phyloP scores from a whole-genome alignment of 768 basidiomycete species.

The Mycena vulgaris region DNA sequence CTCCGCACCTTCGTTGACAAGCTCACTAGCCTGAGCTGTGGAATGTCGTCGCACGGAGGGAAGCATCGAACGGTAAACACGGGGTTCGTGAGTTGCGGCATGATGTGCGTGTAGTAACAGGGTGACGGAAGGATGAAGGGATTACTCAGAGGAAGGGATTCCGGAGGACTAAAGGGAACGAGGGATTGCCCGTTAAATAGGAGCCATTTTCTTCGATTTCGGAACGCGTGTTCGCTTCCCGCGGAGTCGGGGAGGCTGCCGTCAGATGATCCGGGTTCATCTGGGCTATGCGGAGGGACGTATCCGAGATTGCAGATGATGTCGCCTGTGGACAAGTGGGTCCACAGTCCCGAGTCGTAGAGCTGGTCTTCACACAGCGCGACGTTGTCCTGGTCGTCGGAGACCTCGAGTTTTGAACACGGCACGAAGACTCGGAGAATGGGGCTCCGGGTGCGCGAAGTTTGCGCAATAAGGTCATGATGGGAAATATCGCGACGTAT shows the following conservation, averaged over 20 bases:
- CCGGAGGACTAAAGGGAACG: slow-evolving; percentile 72
- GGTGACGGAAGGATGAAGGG: slow-evolving; percentile 80
- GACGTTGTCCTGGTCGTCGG: slow-evolving; percentile 60
- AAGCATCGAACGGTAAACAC: slow-evolving; percentile 54
- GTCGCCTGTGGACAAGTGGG: slow-evolving; percentile 83
- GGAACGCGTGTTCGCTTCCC: slow-evolving; percentile 27
- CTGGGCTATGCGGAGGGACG: slow-evolving; percentile 64
- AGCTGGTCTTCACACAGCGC: slow-evolving; percentile 79
- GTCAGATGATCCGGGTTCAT: slow-evolving; percentile 44
- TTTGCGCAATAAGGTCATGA: slow-evolving; percentile 76
- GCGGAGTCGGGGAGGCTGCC: slow-evolving; percentile 40
- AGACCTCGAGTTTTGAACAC: slow-evolving; percentile 63
- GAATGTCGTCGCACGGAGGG: slow-evolving; percentile 56
- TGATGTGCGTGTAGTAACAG: slow-evolving; percentile 82
- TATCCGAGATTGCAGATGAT: slow-evolving; percentile 87
- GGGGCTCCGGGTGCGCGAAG: slow-evolving; percentile 76
- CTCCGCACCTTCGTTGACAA: slow-evolving; percentile 67
- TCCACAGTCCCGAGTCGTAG: slow-evolving; percentile 77
- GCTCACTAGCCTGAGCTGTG: slow-evolving; percentile 65
- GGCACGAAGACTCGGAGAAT: slow-evolving; percentile 84
- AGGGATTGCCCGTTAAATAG: slow-evolving; percentile 79
- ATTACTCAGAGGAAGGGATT: slow-evolving; percentile 67
- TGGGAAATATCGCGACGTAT: slow-evolving; percentile 53
- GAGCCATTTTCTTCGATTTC: slow-evolving; percentile 68
- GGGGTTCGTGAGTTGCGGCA: slow-evolving; percentile 57